These are phyloP conservation scores for Juncus effusus DNA, from an alignment of 176 grass and related monocot species.

Conservation along the genomic window DNA sequence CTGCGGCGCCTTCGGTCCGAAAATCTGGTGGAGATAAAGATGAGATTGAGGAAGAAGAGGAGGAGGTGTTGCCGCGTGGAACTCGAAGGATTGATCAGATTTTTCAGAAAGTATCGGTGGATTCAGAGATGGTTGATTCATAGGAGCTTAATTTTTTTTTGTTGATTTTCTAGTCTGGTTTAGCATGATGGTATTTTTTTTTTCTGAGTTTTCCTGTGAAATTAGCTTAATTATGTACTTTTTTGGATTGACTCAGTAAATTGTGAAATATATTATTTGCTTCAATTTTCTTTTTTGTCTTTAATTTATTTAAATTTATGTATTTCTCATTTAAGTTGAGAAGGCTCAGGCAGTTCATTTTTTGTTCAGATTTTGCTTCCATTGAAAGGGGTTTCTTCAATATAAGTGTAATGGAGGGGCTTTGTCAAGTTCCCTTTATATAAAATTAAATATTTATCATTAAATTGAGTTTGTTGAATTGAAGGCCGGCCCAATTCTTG, in stretches of 20 bases:
- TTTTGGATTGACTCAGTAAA: no score
- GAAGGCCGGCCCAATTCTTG: no score
- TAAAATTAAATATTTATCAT: no score
- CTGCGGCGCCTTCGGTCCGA: constrained; percentile 7
- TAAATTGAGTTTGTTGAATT: no score
- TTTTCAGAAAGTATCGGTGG: constrained; percentile 55
- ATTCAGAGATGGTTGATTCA: constrained; percentile 18
- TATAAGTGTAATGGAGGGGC: no score
- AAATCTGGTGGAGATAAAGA: not conserved
- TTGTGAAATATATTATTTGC: not conserved
- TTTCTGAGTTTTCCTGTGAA: not conserved
- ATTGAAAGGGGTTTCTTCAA: not conserved
- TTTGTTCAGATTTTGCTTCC: not conserved
- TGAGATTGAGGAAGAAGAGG: constrained; percentile 9
- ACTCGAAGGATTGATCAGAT: constrained; percentile 75
- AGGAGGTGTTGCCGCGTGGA: constrained; percentile 43
- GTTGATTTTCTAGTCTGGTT: not conserved
- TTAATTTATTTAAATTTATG: not conserved
- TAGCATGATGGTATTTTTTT: not conserved
- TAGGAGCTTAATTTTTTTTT: not conserved
- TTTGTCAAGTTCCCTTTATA: no score
- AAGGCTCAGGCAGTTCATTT: not conserved
- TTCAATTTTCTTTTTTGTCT: not conserved
- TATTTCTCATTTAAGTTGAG: no score
- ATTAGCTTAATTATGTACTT: not conserved